Base-by-base conservation (phyloP, 805 yeast genomes). In the Suhomyces canberraensis region DNA sequence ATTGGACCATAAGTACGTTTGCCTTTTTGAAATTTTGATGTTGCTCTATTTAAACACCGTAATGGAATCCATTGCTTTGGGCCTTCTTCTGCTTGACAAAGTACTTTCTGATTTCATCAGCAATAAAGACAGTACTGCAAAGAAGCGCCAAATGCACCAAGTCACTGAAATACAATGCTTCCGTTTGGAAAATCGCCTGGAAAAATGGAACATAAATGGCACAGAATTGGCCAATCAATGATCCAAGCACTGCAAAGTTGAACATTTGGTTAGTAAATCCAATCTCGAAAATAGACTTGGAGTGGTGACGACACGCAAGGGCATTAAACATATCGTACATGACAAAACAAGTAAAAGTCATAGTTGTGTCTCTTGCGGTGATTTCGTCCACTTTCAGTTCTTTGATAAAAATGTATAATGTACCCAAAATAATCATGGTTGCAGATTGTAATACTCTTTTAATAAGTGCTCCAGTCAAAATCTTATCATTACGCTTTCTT, bases 311-410 rank as follows among this genome's bases (percentile, higher is more conserved):
- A 61, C 97, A 91, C 11, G 95, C 71, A 47, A 93, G 69, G 0
- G 99, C 99, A 61, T 90, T 93, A 69, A 93, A 93, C 95, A 93
- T 85, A 61, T 93, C 99, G 54, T 81, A 93, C 39, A 91, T 70
- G 8, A 93, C 98, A 64, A 93, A 93, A 58, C 98, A 87, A 0
- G 98, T 93, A 56, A 93, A 93, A 0, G 98, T 91, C 98, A 93
- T 93, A 1, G 99, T 93, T 15, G 98, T 93, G 58, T 93, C 98
- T 64, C 98, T 83, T 11, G 91, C 82, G 2, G 97, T 89, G 39
- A 91, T 81, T 43, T 75, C 76, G 19, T 79, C 76, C 50, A 87
- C 95, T 16, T 78, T 74, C 95, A 91, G 88, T 61, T 91, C 97
- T 44, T 78, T 75, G 29, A 86, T 67, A 58, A 89, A 93, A 14